A percentile compares a stretch with the other conserved stretches of the same genome.
phyloP scores from a whole-genome alignment of 2,329 filamentous ascomycete species.

The Ilyonectria robusta region DNA sequence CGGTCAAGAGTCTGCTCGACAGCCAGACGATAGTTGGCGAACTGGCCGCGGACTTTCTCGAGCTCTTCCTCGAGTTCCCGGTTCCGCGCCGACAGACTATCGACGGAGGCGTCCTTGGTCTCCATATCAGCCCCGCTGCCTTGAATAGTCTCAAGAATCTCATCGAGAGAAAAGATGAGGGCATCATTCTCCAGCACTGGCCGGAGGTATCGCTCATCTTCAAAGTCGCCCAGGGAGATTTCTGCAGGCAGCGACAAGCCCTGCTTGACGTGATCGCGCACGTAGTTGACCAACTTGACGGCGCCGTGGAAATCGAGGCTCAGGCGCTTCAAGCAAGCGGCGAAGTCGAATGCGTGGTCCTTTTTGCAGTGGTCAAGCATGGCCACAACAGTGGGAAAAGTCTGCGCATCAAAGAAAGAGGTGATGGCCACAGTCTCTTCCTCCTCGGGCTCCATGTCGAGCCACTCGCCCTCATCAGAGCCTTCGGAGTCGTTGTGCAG shows the following conservation, averaged over 20 bases:
- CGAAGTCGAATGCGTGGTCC: constrained; percentile 77
- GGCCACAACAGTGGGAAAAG: constrained; percentile 73
- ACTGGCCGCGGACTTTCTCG: constrained; percentile 71
- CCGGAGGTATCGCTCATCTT: constrained; percentile 85
- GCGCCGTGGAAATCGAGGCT: constrained; percentile 80
- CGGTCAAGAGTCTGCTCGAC: constrained; percentile 78
- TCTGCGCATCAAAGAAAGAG: constrained; percentile 77
- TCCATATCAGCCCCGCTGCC: constrained; percentile 62
- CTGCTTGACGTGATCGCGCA: constrained; percentile 64
- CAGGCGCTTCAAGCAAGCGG: constrained; percentile 69
- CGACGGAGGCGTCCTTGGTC: constrained; percentile 44
- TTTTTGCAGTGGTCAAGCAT: constrained; percentile 81
- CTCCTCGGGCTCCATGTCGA: constrained; percentile 73
- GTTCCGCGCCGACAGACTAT: constrained; percentile 64
- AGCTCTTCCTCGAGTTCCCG: constrained; percentile 73
- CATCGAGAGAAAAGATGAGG: constrained; percentile 88
- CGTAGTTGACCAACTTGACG: constrained; percentile 83
- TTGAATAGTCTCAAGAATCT: constrained; percentile 64
- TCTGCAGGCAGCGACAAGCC: constrained; percentile 66
- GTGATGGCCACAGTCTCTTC: constrained; percentile 74
- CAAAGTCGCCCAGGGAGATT: constrained; percentile 74
- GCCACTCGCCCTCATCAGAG: constrained; percentile 65
- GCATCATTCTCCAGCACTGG: constrained; percentile 92
- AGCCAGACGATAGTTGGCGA: constrained; percentile 74
- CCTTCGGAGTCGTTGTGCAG: constrained; percentile 44